phyloP scores from a whole-genome alignment of 768 basidiomycete genomes.

The Termitomyces sp. region DNA sequence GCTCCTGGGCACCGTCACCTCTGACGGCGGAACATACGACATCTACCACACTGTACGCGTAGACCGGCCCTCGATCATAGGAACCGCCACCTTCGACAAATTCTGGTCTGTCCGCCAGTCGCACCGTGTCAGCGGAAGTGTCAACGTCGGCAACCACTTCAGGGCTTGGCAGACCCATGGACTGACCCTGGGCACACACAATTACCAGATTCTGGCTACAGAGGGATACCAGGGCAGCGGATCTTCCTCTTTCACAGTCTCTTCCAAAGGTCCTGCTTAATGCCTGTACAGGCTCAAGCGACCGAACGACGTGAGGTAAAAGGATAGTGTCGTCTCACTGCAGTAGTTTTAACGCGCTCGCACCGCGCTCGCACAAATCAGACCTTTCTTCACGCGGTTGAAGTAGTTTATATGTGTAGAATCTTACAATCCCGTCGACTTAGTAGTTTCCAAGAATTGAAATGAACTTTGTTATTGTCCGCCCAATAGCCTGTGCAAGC shows the following conservation, averaged over 20 bases:
- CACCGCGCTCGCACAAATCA: background rate
- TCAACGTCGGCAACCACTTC: conserved; percentile 35
- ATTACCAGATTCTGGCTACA: conserved; percentile 43
- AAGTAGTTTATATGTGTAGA: background rate
- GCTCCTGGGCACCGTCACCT: conserved; percentile 31
- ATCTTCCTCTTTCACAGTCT: conserved; percentile 13
- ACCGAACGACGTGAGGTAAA: background rate
- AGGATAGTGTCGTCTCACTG: background rate
- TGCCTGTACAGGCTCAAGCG: background rate
- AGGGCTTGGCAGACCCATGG: conserved; percentile 34
- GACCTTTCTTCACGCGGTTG: background rate
- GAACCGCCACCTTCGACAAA: conserved; percentile 38
- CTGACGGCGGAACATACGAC: conserved; percentile 36
- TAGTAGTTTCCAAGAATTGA: background rate
- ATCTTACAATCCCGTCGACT: no score
- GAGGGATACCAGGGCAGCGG: conserved; percentile 40
- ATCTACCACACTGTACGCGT: conserved; percentile 31
- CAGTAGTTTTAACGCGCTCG: background rate
- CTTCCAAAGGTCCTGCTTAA: background rate
- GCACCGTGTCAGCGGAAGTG: conserved; percentile 27
- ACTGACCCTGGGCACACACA: conserved; percentile 31
- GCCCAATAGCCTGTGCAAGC: background rate
- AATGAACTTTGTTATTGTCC: background rate
- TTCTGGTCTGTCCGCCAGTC: conserved; percentile 39
- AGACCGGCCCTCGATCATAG: conserved; percentile 36